A percentile compares a stretch with the other conserved stretches of the same genome.
phyloP scores from a whole-genome alignment of 176 grass and related monocot genomes.

The Typha latifolia region DNA sequence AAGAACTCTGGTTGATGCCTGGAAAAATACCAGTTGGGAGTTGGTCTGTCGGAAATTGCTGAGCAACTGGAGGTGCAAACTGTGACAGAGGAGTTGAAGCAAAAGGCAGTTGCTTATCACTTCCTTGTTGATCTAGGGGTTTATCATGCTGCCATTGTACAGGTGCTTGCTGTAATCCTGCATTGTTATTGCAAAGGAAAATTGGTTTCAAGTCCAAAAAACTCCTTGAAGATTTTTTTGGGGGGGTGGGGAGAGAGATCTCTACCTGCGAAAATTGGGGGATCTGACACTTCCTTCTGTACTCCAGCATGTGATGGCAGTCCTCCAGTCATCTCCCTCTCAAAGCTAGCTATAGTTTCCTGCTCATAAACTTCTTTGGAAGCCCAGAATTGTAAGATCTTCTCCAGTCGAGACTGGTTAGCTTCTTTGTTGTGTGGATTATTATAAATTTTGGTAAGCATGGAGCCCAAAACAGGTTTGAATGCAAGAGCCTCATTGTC shows the following conservation, averaged over 20 bases:
- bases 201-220: no score
- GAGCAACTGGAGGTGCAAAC: slow-evolving; percentile 15
- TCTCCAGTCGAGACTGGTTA: slow-evolving; percentile 57
- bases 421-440: slow-evolving; percentile 64
- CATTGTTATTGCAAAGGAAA: slow-evolving; percentile 8
- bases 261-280: slow-evolving; percentile 28
- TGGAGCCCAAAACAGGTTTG: slow-evolving; percentile 67
- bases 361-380: slow-evolving; percentile 87
- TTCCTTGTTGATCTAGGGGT: slow-evolving; percentile 32
- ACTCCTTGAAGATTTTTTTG: neutral
- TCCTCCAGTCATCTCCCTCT: slow-evolving; percentile 74
- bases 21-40: slow-evolving; percentile 31
- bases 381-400: slow-evolving; percentile 93
- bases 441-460: slow-evolving; percentile 77
- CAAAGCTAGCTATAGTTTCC: slow-evolving; percentile 53
- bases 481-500: slow-evolving; percentile 82
- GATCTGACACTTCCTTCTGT: slow-evolving; percentile 43
- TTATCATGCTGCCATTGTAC: slow-evolving; percentile 46
- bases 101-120: slow-evolving; percentile 35
- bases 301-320: slow-evolving; percentile 15
- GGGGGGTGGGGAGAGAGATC: neutral
- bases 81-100: slow-evolving; percentile 20
- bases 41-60: slow-evolving; percentile 37
- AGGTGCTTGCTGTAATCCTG: slow-evolving; percentile 46
- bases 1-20: slow-evolving; percentile 31